phyloP scores from a whole-genome alignment of 1,284 basidiomycete species.

The Ustilago xerochloae region DNA sequence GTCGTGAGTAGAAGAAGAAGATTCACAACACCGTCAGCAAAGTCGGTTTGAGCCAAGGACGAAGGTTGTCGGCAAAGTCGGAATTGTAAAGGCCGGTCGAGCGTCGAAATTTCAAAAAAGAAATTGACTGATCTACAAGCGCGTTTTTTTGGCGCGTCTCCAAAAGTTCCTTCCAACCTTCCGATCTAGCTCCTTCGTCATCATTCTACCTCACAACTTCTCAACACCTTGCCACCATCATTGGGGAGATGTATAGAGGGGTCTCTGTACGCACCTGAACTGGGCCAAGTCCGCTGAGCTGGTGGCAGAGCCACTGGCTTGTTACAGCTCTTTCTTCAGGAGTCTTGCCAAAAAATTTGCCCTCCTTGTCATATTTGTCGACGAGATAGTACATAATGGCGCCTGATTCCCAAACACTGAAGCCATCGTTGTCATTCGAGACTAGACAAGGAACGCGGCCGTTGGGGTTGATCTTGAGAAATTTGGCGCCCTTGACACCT shows the following conservation, averaged over 20 bases:
- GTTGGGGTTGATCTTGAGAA: slow-evolving; percentile 57
- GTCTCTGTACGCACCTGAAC: slow-evolving; percentile 29
- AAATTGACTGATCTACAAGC: too few relatives aligned
- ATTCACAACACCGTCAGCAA: too few relatives aligned
- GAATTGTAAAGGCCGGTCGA: too few relatives aligned
- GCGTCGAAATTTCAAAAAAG: too few relatives aligned
- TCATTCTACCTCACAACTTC: too few relatives aligned
- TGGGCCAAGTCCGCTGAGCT: slow-evolving; percentile 55
- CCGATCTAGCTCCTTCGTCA: too few relatives aligned
- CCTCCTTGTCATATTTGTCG: slow-evolving; percentile 56
- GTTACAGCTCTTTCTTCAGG: slow-evolving; percentile 46
- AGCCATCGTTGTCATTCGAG: slow-evolving; percentile 56
- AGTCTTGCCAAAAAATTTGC: slow-evolving; percentile 46
- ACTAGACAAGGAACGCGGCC: slow-evolving; percentile 60
- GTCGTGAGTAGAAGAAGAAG: background rate
- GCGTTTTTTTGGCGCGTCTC: too few relatives aligned
- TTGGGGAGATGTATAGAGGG: background rate
- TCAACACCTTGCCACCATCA: background rate
- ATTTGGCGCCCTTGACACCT: slow-evolving; percentile 61
- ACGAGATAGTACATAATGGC: slow-evolving; percentile 60
- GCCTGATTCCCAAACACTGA: slow-evolving; percentile 57
- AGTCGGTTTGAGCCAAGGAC: background rate
- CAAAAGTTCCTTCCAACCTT: too few relatives aligned
- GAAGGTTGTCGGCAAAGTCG: background rate
- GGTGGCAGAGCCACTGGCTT: slow-evolving; percentile 56